These are phyloP conservation scores for Myrica gale DNA, from an alignment of 306 rosid species.

Conservation along the genomic window DNA sequence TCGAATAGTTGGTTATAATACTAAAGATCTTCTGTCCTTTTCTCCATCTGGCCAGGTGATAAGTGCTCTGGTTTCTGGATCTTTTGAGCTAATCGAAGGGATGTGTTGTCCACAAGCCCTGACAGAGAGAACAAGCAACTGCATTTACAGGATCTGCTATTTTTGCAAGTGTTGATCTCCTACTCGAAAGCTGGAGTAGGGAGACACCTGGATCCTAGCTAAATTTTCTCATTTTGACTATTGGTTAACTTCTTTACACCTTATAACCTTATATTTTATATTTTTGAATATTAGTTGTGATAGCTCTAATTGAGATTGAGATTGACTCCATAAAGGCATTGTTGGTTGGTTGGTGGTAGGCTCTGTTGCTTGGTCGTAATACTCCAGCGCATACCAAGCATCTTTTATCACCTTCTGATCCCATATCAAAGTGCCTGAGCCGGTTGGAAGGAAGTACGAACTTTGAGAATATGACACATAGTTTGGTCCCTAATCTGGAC, in stretches of 20 bases:
- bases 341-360: constrained; percentile 21
- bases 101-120: too few relatives aligned
- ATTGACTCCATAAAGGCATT: constrained; percentile 12
- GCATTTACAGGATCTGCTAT: neutral
- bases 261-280: constrained; percentile 28
- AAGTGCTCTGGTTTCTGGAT: too few relatives aligned
- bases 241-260: constrained; percentile 32
- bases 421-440: constrained; percentile 28
- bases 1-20: neutral
- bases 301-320: constrained; percentile 19
- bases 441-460: constrained; percentile 25
- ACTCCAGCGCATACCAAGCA: neutral
- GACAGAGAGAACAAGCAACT: too few relatives aligned
- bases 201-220: constrained; percentile 30
- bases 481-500: constrained; percentile 21
- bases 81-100: too few relatives aligned
- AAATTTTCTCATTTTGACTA: constrained; percentile 17
- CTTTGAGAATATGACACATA: constrained; percentile 21
- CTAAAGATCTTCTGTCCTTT: neutral
- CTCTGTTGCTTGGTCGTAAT: constrained; percentile 19
- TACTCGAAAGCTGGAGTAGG: neutral
- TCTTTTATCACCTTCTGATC: constrained; percentile 2
- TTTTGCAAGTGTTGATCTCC: constrained; percentile 24
- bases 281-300: constrained; percentile 25
- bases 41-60: too few relatives aligned